Conservation (phyloP, 1,139 yeast species). For the Debaryomyces singareniensis region DNA sequence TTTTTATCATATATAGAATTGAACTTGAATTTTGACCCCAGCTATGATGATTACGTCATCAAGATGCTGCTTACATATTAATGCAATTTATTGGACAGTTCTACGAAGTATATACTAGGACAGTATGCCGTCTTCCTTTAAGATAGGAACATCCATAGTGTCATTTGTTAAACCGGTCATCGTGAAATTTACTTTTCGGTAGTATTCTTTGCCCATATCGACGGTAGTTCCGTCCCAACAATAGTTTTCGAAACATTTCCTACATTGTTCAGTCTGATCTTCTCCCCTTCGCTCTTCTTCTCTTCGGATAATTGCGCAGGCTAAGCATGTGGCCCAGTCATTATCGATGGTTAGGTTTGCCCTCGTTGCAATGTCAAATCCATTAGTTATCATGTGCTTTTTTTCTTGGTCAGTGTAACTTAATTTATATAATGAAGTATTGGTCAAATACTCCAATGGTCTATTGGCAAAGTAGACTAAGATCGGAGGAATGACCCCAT, state of each 20-base stretch:
- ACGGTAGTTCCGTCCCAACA: conserved; percentile 34
- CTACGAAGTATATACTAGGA: conserved; percentile 1
- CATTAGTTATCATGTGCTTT: conserved; percentile 32
- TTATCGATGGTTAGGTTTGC: conserved; percentile 28
- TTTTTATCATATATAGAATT: too few relatives aligned
- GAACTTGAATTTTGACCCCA: too few relatives aligned
- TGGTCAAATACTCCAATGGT: conserved; percentile 32
- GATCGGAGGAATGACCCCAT: conserved; percentile 31
- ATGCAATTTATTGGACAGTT: neutral
- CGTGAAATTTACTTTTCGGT: conserved; percentile 22
- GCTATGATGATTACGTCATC: conserved; percentile 1
- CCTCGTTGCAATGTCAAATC: conserved; percentile 27
- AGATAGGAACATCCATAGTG: neutral
- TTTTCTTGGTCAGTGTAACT: conserved; percentile 28
- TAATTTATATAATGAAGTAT: conserved; percentile 30
- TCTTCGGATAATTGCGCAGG: conserved; percentile 38
- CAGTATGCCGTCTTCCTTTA: conserved; percentile 13
- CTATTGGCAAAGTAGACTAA: conserved; percentile 36
- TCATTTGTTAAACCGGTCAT: conserved; percentile 6
- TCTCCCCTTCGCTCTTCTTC: conserved; percentile 36
- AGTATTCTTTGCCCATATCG: conserved; percentile 6
- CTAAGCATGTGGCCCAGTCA: conserved; percentile 36
- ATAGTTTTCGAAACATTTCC: conserved; percentile 30
- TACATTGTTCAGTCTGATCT: conserved; percentile 33
- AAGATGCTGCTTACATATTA: neutral